Evolutionary conservation across 768 basidiomycete species (phyloP).

Genomic region (Suillus spraguei): DNA sequence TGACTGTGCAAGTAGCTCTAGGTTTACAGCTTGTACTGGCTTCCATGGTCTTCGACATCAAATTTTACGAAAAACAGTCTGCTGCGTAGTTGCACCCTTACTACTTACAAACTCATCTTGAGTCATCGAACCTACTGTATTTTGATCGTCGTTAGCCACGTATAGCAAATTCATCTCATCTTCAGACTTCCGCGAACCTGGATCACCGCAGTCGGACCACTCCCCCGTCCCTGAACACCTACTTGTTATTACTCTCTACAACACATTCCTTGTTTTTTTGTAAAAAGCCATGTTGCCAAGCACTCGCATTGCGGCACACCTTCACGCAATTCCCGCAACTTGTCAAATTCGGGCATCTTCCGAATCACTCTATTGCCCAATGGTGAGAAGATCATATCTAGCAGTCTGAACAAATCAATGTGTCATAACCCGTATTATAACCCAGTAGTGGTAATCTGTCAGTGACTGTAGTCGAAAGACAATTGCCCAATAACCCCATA

Average conservation of each 20-base stretch:
- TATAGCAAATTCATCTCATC: constrained; percentile 3
- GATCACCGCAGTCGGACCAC: neutral
- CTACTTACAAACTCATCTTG: neutral
- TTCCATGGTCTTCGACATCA: neutral
- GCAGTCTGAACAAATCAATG: neutral
- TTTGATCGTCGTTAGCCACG: neutral
- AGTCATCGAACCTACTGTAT: constrained; percentile 4
- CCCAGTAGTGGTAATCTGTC: neutral
- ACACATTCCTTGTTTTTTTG: neutral
- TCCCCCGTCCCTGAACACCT: neutral
- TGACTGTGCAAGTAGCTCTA: neutral
- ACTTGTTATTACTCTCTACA: constrained; percentile 2
- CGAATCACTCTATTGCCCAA: constrained; percentile 7
- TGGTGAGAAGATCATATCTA: neutral
- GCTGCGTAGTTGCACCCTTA: neutral
- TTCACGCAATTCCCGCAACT: constrained; percentile 4
- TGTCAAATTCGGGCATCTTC: constrained; percentile 5
- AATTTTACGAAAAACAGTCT: neutral
- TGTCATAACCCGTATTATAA: constrained; percentile 2
- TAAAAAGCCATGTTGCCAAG: constrained; percentile 6
- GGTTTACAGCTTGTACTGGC: neutral
- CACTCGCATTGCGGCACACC: neutral
- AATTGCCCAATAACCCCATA: constrained; percentile 6
- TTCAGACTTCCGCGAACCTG: constrained; percentile 1
- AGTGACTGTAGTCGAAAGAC: neutral